Evolutionary conservation across 1,284 basidiomycete species (phyloP), one percentile per base, ranked within the genome.

Genomic region (Moesziomyces aphidis): DNA sequence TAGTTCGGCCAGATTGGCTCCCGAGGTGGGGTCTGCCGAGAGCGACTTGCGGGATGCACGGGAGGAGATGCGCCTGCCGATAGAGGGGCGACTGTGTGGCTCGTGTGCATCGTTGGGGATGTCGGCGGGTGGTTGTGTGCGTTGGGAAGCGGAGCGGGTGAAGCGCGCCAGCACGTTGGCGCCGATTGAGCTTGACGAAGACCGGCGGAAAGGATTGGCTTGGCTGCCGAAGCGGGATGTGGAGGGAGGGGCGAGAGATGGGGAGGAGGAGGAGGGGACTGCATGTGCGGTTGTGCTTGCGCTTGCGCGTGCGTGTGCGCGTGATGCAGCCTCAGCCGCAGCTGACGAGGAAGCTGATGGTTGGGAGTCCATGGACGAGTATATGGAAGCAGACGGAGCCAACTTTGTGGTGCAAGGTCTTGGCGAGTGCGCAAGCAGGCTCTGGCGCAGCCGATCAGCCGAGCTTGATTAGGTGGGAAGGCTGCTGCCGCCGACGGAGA

Each of bases 1-100:
- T n/a, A 79, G 67, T 21, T 77, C 73, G 17, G 61, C 72, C 0
- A 75, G 48, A 23, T 79, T 61, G n/a, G 59, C 51, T 36, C 68
- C 62, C 5, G 47, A 47, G 39, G 45, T 10, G 23, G 19, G 48
- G 13, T 66, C 64, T 21, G 28, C 26, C 13, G 66, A 64, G 22
- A 24, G 23, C 13, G 66, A 64, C 28, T 52, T 66, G 56, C 55
- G 55, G n/a, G 62, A 66, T 9, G 56, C 47, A 22, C 55, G 58
- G 11, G 73, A 68, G 9, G 73, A 58, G 54, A 67, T 24, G 34
- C 64, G 60, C 26, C 56, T 43, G 22, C 53, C 70, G 23, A 73
- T 48, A 7, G 70, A 63, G 8, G 70, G 70, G 46, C 64, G 63
- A 23, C 19, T 51, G 15, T 53, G 31, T 31, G 31, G 31, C 31